These are phyloP conservation scores for Penicillium sp. DNA, from an alignment of 2,329 filamentous ascomycete species.

Conservation along the genomic window DNA sequence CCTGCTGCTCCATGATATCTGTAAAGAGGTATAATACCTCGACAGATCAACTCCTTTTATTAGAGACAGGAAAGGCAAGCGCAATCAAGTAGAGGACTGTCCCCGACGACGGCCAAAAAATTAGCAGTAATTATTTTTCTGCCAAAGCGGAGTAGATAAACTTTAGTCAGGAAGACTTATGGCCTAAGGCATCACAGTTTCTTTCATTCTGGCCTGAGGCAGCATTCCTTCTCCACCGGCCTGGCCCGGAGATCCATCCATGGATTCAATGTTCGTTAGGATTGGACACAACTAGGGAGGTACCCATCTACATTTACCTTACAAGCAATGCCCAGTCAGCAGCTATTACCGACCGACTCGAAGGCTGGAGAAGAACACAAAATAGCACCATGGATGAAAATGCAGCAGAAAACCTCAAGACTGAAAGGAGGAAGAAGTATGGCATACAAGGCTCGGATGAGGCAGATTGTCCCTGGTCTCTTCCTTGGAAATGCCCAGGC, in stretches of 20 bases:
- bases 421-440: slow-evolving; percentile 18
- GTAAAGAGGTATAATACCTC: slow-evolving; percentile 28
- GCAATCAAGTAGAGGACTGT: slow-evolving; percentile 14
- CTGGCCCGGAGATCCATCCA: too few species aligned
- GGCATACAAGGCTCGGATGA: slow-evolving; percentile 15
- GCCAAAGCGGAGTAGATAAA: slow-evolving; percentile 27
- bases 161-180: slow-evolving; percentile 8
- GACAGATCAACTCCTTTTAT: slow-evolving; percentile 16
- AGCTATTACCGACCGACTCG: too few species aligned
- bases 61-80: slow-evolving; percentile 12
- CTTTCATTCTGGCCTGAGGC: slow-evolving; percentile 11
- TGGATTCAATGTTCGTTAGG: too few species aligned
- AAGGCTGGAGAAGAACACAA: too few species aligned
- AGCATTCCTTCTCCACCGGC: background rate
- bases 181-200: slow-evolving; percentile 4
- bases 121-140: slow-evolving; percentile 26
- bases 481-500: slow-evolving; percentile 14
- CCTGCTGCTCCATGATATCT: slow-evolving; percentile 71
- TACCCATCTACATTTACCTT: too few species aligned
- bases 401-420: too few species aligned
- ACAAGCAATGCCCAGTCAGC: too few species aligned
- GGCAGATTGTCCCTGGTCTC: slow-evolving; percentile 25
- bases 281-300: too few species aligned
- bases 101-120: slow-evolving; percentile 27
- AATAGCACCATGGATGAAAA: too few species aligned